Percentiles rank a stretch among this genome's conserved stretches.
Conservation (phyloP, 169 alveolate genomes). For the Fabrea salina region DNA sequence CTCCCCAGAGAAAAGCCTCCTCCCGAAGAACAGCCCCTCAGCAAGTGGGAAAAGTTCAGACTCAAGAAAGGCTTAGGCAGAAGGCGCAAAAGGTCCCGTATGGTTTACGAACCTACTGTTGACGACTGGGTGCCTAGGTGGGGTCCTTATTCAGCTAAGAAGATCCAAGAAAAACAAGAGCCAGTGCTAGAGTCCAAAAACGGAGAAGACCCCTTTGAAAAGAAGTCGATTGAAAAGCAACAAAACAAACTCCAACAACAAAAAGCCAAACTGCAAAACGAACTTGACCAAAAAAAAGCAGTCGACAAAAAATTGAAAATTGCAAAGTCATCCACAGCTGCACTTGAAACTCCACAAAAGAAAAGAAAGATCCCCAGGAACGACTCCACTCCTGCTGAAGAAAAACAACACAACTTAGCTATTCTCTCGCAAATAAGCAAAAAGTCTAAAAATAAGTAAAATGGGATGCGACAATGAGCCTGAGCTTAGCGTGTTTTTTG, state of each 20-base stretch:
- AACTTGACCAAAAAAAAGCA: constrained; percentile 40
- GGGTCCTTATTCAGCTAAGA: constrained; percentile 70
- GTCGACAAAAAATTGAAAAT: constrained; percentile 2
- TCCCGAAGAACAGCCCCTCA: constrained; percentile 64
- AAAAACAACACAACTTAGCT: background rate
- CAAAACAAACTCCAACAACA: constrained; percentile 53
- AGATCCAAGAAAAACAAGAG: constrained; percentile 64
- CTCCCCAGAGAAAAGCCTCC: constrained; percentile 63
- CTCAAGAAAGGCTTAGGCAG: constrained; percentile 64
- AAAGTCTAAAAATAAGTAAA: background rate
- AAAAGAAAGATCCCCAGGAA: constrained; percentile 1
- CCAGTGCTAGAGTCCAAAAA: constrained; percentile 69
- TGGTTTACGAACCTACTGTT: constrained; percentile 71
- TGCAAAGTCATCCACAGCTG: constrained; percentile 25
- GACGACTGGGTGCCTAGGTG: constrained; percentile 83
- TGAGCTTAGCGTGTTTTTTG: too few species aligned
- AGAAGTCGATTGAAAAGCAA: constrained; percentile 42
- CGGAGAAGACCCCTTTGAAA: constrained; percentile 60
- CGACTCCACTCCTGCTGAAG: background rate
- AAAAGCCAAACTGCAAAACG: constrained; percentile 52
- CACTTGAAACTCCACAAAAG: background rate
- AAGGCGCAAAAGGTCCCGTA: constrained; percentile 71
- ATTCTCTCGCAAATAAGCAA: constrained; percentile 12
- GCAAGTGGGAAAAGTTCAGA: constrained; percentile 86
- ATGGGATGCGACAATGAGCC: too few species aligned